Conservation (phyloP, 192 early-diverging fungal species). For the Ambispora gerdemannii region DNA sequence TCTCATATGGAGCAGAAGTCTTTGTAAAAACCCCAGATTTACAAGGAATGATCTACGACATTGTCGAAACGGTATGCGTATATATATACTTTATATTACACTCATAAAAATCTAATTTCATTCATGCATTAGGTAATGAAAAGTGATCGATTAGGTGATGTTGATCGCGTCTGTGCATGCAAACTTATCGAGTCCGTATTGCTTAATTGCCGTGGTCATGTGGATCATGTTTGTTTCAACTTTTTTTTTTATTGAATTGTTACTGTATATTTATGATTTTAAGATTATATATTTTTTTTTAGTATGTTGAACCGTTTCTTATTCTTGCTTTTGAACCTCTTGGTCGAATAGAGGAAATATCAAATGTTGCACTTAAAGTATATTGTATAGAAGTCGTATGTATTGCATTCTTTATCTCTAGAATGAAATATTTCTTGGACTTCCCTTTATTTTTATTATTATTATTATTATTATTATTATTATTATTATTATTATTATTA, state of each 20-base stretch:
- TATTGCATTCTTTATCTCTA: too few relatives aligned
- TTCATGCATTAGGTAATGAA: slow-evolving; percentile 52
- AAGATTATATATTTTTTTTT: slow-evolving; percentile 1
- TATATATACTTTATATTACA: background rate
- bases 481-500: too few relatives aligned
- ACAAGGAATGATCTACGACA: slow-evolving; percentile 75
- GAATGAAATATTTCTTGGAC: too few relatives aligned
- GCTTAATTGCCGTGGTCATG: slow-evolving; percentile 75
- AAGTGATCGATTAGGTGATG: slow-evolving; percentile 70
- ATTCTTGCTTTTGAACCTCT: slow-evolving; percentile 65
- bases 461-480: too few relatives aligned
- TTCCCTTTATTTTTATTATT: too few relatives aligned
- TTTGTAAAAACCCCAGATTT: slow-evolving; percentile 66
- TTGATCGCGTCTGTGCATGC: slow-evolving; percentile 77
- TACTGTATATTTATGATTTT: background rate
- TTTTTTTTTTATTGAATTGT: background rate
- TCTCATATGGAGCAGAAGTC: slow-evolving; percentile 79
- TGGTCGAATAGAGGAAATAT: slow-evolving; percentile 54
- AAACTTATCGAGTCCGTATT: slow-evolving; percentile 84
- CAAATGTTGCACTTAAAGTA: slow-evolving; percentile 67
- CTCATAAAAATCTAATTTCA: background rate
- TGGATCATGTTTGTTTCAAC: slow-evolving; percentile 57
- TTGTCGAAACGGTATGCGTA: slow-evolving; percentile 72
- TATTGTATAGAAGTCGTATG: slow-evolving; percentile 69
- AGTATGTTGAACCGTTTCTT: slow-evolving; percentile 69